These are phyloP conservation scores for Cercospora brassicicola DNA, from an alignment of 2,329 filamentous ascomycete species.

Conservation along the genomic window DNA sequence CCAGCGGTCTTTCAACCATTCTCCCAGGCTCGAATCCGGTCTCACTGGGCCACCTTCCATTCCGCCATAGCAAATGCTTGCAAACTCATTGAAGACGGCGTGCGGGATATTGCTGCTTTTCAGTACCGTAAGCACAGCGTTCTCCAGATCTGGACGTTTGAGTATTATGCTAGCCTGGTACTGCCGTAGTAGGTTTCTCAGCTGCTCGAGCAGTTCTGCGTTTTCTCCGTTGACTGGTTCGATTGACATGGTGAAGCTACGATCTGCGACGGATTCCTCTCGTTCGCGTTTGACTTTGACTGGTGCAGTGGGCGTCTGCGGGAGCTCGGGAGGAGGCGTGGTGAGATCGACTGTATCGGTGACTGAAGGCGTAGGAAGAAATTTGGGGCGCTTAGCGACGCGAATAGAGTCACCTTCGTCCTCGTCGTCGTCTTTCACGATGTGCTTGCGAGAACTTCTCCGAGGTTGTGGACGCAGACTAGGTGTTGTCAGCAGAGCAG, in stretches of 20 bases:
- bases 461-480: background rate
- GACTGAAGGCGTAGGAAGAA: background rate
- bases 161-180: background rate
- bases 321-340: background rate
- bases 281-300: background rate
- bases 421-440: background rate
- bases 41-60: background rate
- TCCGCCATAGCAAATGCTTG: background rate
- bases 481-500: background rate
- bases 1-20: background rate
- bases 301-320: background rate
- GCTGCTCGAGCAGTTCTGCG: background rate
- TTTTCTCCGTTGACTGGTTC: background rate
- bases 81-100: background rate
- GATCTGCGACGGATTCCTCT: background rate
- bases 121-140: background rate
- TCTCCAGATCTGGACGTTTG: background rate
- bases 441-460: slow-evolving; percentile 7
- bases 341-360: background rate
- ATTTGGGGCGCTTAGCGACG: background rate
- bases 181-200: background rate
- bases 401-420: background rate
- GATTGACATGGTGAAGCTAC: background rate
- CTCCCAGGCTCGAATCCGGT: background rate
- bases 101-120: background rate